A percentile compares a stretch with the other conserved stretches of the same genome.
Evolutionary conservation across 257 asterid species (phyloP).

Genomic region (Solanum dulcamara): DNA sequence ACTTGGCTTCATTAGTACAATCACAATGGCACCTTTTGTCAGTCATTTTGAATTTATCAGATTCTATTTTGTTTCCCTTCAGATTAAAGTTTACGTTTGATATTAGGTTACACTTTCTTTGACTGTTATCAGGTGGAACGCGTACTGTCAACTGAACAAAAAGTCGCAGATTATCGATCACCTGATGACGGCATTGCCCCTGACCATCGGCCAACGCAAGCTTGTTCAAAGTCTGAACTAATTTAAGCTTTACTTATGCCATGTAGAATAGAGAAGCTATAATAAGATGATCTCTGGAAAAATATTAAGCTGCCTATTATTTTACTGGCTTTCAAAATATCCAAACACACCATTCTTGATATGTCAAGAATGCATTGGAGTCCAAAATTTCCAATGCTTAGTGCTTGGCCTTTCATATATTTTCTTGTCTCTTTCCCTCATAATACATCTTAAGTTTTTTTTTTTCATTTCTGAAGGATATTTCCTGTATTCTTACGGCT

Average conservation of each 20-base stretch:
- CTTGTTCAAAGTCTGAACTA: conserved; percentile 69
- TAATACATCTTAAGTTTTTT: neutral
- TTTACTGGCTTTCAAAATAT: neutral
- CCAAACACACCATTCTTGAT: neutral
- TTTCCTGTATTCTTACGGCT: neutral
- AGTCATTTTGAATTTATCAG: neutral
- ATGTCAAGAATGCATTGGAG: neutral
- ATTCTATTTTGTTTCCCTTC: neutral
- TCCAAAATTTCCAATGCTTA: neutral
- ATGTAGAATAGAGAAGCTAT: neutral
- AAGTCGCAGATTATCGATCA: conserved; percentile 75
- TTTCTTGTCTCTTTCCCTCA: neutral
- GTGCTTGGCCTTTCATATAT: neutral
- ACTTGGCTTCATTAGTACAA: neutral
- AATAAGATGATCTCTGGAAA: neutral
- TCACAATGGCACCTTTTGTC: neutral
- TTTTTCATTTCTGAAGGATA: neutral
- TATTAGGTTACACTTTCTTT: neutral
- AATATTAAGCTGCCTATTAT: neutral
- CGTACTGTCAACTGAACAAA: conserved; percentile 86
- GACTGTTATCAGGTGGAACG: conserved; percentile 70
- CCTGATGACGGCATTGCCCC: conserved; percentile 93
- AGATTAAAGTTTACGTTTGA: neutral
- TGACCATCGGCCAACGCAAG: conserved; percentile 93
- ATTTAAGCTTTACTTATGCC: neutral